Conservation (phyloP, 352 stramenopile genomes). For the Globisporangium megalacanthum region DNA sequence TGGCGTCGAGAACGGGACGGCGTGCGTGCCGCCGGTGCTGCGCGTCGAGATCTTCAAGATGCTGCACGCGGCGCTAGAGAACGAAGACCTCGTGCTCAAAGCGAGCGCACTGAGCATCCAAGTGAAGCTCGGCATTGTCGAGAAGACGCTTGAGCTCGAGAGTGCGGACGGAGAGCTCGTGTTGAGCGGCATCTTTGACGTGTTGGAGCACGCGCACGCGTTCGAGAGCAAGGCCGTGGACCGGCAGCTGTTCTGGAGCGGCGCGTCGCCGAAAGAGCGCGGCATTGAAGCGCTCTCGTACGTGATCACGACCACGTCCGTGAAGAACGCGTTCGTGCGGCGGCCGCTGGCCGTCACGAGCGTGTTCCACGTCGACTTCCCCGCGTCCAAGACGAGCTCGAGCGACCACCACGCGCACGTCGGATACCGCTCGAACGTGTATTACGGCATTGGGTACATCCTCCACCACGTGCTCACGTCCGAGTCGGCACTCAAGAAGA, state of each 20-base stretch:
- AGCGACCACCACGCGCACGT: constrained; percentile 29
- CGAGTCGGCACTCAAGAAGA: constrained; percentile 91
- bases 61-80: constrained; percentile 56
- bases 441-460: constrained; percentile 93
- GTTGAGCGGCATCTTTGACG: constrained; percentile 67
- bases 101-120: constrained; percentile 76
- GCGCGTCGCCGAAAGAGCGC: constrained; percentile 72
- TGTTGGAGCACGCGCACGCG: constrained; percentile 54
- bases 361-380: constrained; percentile 69
- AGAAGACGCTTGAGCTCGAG: constrained; percentile 73
- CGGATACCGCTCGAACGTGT: constrained; percentile 76
- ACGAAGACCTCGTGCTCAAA: constrained; percentile 66
- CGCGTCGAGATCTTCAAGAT: constrained; percentile 77
- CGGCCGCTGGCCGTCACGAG: constrained; percentile 50
- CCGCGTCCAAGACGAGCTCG: constrained; percentile 16
- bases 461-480: constrained; percentile 93
- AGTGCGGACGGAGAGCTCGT: constrained; percentile 57
- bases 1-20: constrained; percentile 64
- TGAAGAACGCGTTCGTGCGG: constrained; percentile 76
- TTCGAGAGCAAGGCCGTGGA: constrained; percentile 36
- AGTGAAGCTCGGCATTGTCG: constrained; percentile 76
- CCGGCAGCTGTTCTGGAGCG: constrained; percentile 56
- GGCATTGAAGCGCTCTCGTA: constrained; percentile 81
- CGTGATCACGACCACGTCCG: constrained; percentile 73
- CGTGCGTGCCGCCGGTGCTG: constrained; percentile 54